Evolutionary conservation across 495 filamentous ascomycete species (phyloP), one percentile per base, ranked within the genome.

Genomic region (Penicillium roqueforti): DNA sequence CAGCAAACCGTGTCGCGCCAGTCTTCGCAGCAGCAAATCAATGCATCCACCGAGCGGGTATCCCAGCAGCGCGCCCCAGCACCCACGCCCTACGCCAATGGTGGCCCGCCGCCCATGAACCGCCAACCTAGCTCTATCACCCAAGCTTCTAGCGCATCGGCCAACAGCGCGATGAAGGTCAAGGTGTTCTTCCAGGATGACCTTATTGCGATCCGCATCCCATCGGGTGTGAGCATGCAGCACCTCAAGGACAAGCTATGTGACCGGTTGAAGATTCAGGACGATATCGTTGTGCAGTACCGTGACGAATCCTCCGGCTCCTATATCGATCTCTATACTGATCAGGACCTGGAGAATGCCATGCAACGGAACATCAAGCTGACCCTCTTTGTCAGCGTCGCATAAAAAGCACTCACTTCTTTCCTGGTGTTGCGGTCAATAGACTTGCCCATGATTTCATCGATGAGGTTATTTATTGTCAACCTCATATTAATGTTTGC

Each of bases 141-240:
- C 2, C 87, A 89, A 55, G 79, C 82, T 3, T 89, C 88, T 0
- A 69, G 71, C 36, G 61, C 69, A 11, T 80, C 78, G 23, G 70
- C 72, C 53, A 71, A 68, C 40, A 65, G 74, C 53, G 76, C 76
- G 1, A 83, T 96, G 72, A 97, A 96, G 69, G 88, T 98, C 66
- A 98, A 98, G 73, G 85, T 97, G 34, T 92, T 87, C 71, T 95
- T 89, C 74, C 82, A 88, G 57, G 88, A 93, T 60, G 92, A 97
- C 57, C 79, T 91, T 54, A 91, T 96, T 59, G 87, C 92, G 38
- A 91, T 98, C 61, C 85, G 91, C 39, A 86, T 97, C 36, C 89
- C 92, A 3, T 79, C 76, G 4, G 86, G 92, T 38, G 87, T 95
- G 58, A 81, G 76, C 57, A 92, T 87, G 72, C 77, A 80, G 59